Conservation (phyloP, 2,329 filamentous ascomycete genomes). For the Aspergillus sp. region DNA sequence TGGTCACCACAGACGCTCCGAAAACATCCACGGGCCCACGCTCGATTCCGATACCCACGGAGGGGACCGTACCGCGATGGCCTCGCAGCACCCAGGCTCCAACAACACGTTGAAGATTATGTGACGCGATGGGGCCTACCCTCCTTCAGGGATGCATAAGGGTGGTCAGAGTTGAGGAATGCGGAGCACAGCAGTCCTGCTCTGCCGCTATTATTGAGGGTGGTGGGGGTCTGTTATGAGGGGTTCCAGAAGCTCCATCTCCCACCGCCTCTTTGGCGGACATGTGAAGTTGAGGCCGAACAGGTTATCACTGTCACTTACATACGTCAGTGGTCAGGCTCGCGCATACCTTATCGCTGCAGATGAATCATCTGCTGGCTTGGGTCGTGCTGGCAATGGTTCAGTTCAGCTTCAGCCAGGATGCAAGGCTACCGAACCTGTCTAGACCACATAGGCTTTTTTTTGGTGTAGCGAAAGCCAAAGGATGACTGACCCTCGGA, state of each 20-base stretch:
- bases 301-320: slow-evolving; percentile 8
- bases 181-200: slow-evolving; percentile 11
- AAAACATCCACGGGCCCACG: slow-evolving; percentile 7
- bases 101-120: slow-evolving; percentile 1
- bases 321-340: slow-evolving; percentile 5
- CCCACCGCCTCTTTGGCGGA: slow-evolving; percentile 1
- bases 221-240: slow-evolving; percentile 2
- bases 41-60: background rate
- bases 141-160: slow-evolving; percentile 10
- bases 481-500: background rate
- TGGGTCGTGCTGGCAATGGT: slow-evolving; percentile 2
- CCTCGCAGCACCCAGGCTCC: background rate
- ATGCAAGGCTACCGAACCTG: slow-evolving; percentile 6
- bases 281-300: slow-evolving; percentile 15
- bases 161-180: slow-evolving; percentile 4
- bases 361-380: slow-evolving; percentile 7
- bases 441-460: background rate
- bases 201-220: background rate
- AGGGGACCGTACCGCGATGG: background rate
- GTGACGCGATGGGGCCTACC: slow-evolving; percentile 2
- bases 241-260: slow-evolving; percentile 12
- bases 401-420: background rate
- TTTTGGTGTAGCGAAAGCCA: background rate
- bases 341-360: slow-evolving; percentile 17
- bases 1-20: slow-evolving; percentile 13